Base-by-base conservation (phyloP, 805 yeast species). In the Monosporozyma solicola region DNA sequence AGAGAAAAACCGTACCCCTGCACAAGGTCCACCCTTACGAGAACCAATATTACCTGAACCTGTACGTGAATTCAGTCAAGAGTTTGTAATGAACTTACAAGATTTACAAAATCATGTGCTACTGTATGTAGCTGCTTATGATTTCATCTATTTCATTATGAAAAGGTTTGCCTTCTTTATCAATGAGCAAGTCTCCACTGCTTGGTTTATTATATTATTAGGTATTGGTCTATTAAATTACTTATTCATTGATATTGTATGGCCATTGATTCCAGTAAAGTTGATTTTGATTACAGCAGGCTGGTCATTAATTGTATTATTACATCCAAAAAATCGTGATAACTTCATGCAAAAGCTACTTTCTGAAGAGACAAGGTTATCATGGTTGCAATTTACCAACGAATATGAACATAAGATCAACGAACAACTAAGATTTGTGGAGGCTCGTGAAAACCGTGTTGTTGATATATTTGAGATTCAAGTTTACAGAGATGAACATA, bases 41-140 rank as follows among this genome's bases (percentile, higher is more conserved):
- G 71, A 72, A 11, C 74, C 79, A 27, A 76, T 71, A 35, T 61
- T 76, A 2, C 87, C 89, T 2, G 80, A 79, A 55, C 94, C 95
- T 0, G 86, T 83, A 7, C 85, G 91, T 4, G 89, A 88, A 65
- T 74, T 86, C 49, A 83, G 91, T 33, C 74, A 86, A 52, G 96
- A 89, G 64, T 89, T 88, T 63, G 68, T 84, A 22, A 64, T 88
- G 53, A 89, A 89, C 64, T 72, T 87, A 60, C 87, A 95, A 1
- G 96, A 89, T 70, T 72, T 88, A 54, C 96, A 89, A 63, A 89
- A 89, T 64, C 84, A 82, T 61, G 83, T 86, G 87, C 63, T 83
- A 32, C 61, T 82, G 13, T 87, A 84, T 64, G 82, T 85, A 9
- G 65, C 71, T 11, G 68, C 74, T 0, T 88, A 83, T 75, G 92